These are phyloP conservation scores for Cymodocea nodosa DNA, from an alignment of 116 monocot genomes.

Conservation along the genomic window DNA sequence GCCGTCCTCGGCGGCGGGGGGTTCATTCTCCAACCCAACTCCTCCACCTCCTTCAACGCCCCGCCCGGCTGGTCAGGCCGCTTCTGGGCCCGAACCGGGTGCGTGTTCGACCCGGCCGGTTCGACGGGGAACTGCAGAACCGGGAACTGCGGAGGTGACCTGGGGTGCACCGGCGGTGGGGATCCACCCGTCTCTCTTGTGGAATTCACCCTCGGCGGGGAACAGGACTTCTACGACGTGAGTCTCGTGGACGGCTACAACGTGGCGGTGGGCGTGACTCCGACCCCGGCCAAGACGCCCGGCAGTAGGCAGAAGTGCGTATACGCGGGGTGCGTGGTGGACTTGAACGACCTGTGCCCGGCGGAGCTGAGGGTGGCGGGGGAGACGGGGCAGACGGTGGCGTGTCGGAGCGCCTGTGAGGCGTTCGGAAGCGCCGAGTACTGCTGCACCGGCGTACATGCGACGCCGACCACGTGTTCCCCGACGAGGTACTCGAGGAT, in stretches of 20 bases:
- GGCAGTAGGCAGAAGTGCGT: conserved; percentile 4
- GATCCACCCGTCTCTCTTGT: conserved; percentile 47
- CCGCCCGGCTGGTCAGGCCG: conserved; percentile 66
- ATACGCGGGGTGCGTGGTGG: conserved; percentile 61
- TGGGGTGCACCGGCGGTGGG: conserved; percentile 32
- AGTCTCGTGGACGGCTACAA: conserved; percentile 82
- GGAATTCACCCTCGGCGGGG: conserved; percentile 53
- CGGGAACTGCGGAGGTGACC: conserved; percentile 46
- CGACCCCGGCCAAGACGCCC: neutral
- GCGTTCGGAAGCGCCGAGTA: conserved; percentile 52
- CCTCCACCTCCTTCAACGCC: conserved; percentile 29
- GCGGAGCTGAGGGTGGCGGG: conserved; percentile 45
- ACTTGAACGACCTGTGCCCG: conserved; percentile 54
- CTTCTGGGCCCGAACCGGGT: conserved; percentile 67
- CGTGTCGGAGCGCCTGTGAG: conserved; percentile 60
- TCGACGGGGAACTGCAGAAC: conserved; percentile 25
- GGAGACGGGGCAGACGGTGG: conserved; percentile 23
- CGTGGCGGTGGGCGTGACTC: conserved; percentile 30
- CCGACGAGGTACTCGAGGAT: conserved; percentile 54
- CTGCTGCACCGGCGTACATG: conserved; percentile 58
- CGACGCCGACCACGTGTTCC: conserved; percentile 36
- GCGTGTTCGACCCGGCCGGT: conserved; percentile 24
- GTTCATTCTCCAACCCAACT: conserved; percentile 28
- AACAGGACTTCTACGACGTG: conserved; percentile 58
- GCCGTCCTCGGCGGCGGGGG: conserved; percentile 38